These are phyloP conservation scores for Hypoxylon sp. DNA, from an alignment of 2,329 filamentous ascomycete genomes.

Conservation along the genomic window DNA sequence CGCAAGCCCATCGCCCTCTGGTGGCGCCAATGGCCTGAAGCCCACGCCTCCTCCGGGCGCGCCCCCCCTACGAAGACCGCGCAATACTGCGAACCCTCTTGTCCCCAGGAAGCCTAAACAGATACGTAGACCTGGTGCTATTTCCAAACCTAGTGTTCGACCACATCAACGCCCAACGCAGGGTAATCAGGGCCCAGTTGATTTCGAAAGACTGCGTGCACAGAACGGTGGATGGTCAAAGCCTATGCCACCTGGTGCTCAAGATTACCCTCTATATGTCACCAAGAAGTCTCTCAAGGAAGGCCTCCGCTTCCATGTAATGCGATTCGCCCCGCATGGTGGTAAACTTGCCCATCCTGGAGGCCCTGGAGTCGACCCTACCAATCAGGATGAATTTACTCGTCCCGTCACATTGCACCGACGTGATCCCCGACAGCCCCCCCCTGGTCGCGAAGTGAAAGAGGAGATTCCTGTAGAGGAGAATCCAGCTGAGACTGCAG, in stretches of 20 bases:
- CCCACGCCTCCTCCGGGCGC: slow-evolving; percentile 62
- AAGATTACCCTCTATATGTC: slow-evolving; percentile 77
- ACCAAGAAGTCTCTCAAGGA: slow-evolving; percentile 85
- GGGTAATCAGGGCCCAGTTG: slow-evolving; percentile 44
- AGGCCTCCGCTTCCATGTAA: slow-evolving; percentile 86
- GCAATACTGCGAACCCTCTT: slow-evolving; percentile 69
- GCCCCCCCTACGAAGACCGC: slow-evolving; percentile 56
- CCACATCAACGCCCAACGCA: slow-evolving; percentile 41
- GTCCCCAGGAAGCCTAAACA: slow-evolving; percentile 72
- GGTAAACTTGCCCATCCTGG: slow-evolving; percentile 60
- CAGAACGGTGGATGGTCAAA: slow-evolving; percentile 70
- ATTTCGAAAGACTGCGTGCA: slow-evolving; percentile 58
- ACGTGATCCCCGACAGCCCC: slow-evolving; percentile 81
- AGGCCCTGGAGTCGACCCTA: slow-evolving; percentile 74
- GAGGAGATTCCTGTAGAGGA: slow-evolving; percentile 63
- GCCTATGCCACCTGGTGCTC: slow-evolving; percentile 58
- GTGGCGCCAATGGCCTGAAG: slow-evolving; percentile 59
- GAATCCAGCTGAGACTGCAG: slow-evolving; percentile 66
- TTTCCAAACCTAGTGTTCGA: slow-evolving; percentile 35
- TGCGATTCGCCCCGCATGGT: slow-evolving; percentile 74
- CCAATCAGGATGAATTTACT: slow-evolving; percentile 81
- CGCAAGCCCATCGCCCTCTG: slow-evolving; percentile 58
- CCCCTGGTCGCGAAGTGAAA: slow-evolving; percentile 73
- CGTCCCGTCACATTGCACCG: slow-evolving; percentile 90
- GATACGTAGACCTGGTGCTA: slow-evolving; percentile 39